Conservation (phyloP, 352 stramenopile genomes). For the Phytophthora megakarya region DNA sequence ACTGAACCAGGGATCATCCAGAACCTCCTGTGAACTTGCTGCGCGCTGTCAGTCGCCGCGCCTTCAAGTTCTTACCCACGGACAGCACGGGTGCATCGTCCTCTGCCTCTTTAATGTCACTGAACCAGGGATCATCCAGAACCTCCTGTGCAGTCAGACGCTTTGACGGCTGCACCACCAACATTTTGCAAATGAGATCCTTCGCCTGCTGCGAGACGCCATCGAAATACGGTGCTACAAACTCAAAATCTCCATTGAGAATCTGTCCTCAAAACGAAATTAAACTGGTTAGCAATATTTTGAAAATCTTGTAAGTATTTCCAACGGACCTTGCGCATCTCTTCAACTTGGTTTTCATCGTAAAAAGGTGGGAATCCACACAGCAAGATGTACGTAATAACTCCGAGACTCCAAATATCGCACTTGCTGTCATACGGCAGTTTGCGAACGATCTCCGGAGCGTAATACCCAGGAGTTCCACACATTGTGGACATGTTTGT, state of each 20-base stretch:
- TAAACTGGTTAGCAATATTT: not conserved
- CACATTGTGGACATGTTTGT: constrained; percentile 90
- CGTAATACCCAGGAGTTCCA: constrained; percentile 96
- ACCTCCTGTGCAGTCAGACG: constrained; percentile 78
- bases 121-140: constrained; percentile 76
- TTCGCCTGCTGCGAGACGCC: constrained; percentile 91
- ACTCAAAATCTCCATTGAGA: constrained; percentile 86
- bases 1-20: constrained; percentile 76
- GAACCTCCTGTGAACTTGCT: constrained; percentile 64
- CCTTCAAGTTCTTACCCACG: constrained; percentile 81
- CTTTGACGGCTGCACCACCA: constrained; percentile 89
- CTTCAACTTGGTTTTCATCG: constrained; percentile 89
- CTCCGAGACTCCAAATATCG: constrained; percentile 95
- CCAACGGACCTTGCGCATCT: constrained; percentile 70
- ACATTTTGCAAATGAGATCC: constrained; percentile 93
- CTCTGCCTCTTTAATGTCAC: constrained; percentile 65
- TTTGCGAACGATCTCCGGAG: constrained; percentile 95
- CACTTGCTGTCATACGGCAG: constrained; percentile 95
- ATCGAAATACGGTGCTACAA: constrained; percentile 93
- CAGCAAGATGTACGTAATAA: constrained; percentile 94
- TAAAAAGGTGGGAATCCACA: constrained; percentile 98
- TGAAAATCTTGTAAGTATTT: not conserved
- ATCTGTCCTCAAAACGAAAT: constrained; percentile 40
- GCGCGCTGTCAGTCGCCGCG: constrained; percentile 52
- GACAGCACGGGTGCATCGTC: constrained; percentile 51